Conservation (phyloP, 1,284 basidiomycete genomes). For the Paramarasmius palmivorus region DNA sequence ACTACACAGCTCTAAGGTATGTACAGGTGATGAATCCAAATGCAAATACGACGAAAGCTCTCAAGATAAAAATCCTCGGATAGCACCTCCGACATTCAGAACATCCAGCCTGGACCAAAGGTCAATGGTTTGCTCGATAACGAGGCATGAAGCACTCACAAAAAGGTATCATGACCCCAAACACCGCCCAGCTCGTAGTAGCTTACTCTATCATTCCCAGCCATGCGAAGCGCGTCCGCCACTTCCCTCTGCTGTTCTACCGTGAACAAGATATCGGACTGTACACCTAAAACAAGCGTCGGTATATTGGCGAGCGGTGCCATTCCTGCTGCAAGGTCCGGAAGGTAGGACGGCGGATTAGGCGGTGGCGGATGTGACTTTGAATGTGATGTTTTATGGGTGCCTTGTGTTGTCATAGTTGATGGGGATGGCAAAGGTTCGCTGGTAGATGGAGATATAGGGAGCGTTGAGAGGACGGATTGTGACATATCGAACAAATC, state of each 20-base stretch:
- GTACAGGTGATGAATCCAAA: too few relatives aligned
- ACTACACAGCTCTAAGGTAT: too few relatives aligned
- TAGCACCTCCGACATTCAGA: constrained; percentile 48
- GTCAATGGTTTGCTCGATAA: neutral
- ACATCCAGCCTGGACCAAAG: constrained; percentile 41
- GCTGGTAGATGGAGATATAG: constrained; percentile 39
- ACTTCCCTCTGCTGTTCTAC: constrained; percentile 97
- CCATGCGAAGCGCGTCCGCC: constrained; percentile 88
- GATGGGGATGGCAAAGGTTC: constrained; percentile 23
- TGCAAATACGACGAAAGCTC: neutral
- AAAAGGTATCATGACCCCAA: constrained; percentile 97
- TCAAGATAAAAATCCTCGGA: constrained; percentile 49
- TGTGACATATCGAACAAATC: constrained; percentile 96
- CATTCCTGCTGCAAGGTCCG: constrained; percentile 84
- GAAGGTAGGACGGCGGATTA: constrained; percentile 75
- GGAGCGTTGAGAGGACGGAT: constrained; percentile 73
- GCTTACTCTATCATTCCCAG: constrained; percentile 85
- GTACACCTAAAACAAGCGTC: constrained; percentile 89
- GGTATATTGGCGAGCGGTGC: constrained; percentile 78
- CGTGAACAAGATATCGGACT: constrained; percentile 96
- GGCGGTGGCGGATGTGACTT: constrained; percentile 71
- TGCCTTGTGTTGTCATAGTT: constrained; percentile 23
- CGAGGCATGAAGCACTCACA: constrained; percentile 42
- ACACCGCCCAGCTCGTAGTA: constrained; percentile 99
- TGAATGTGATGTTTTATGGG: constrained; percentile 52